A percentile compares a stretch with the other conserved stretches of the same genome.
These are phyloP conservation scores for Cadophora sp. DNA, from an alignment of 2,329 filamentous ascomycete species.

Conservation along the genomic window DNA sequence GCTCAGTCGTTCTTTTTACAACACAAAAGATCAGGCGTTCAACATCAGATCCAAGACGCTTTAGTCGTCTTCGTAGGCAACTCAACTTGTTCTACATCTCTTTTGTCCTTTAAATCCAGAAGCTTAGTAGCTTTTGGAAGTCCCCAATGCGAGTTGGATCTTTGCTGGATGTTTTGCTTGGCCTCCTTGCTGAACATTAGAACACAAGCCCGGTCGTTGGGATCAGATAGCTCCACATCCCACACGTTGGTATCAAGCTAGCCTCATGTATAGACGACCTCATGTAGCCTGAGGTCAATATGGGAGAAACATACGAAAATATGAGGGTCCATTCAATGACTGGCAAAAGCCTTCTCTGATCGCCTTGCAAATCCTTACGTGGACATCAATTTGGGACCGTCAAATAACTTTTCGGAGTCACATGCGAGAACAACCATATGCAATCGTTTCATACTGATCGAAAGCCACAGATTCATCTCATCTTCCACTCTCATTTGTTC, in stretches of 20 bases:
- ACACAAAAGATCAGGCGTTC: slow-evolving; percentile 84
- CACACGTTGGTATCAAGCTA: slow-evolving; percentile 13
- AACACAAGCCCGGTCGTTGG: neutral
- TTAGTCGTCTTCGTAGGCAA: slow-evolving; percentile 63
- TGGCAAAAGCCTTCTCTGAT: slow-evolving; percentile 8
- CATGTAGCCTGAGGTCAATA: slow-evolving; percentile 13
- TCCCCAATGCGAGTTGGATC: neutral
- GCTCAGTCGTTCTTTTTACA: slow-evolving; percentile 80
- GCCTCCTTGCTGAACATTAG: slow-evolving; percentile 1
- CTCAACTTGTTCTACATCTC: slow-evolving; percentile 67
- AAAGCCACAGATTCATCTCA: slow-evolving; percentile 18
- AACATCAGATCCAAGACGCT: slow-evolving; percentile 76
- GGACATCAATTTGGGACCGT: slow-evolving; percentile 6
- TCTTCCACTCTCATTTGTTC: slow-evolving; percentile 23
- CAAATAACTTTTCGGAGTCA: slow-evolving; percentile 10
- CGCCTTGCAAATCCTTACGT: slow-evolving; percentile 12
- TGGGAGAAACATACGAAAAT: slow-evolving; percentile 17
- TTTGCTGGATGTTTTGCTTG: slow-evolving; percentile 4
- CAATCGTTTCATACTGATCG: slow-evolving; percentile 17
- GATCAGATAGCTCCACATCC: neutral
- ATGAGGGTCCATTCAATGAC: slow-evolving; percentile 5
- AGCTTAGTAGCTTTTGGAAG: slow-evolving; percentile 35
- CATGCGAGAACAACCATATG: neutral
- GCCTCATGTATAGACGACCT: slow-evolving; percentile 28
- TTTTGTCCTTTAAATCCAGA: slow-evolving; percentile 41